These are phyloP conservation scores for Hypoxylon sp. DNA, from an alignment of 2,329 filamentous ascomycete species.

Conservation along the genomic window DNA sequence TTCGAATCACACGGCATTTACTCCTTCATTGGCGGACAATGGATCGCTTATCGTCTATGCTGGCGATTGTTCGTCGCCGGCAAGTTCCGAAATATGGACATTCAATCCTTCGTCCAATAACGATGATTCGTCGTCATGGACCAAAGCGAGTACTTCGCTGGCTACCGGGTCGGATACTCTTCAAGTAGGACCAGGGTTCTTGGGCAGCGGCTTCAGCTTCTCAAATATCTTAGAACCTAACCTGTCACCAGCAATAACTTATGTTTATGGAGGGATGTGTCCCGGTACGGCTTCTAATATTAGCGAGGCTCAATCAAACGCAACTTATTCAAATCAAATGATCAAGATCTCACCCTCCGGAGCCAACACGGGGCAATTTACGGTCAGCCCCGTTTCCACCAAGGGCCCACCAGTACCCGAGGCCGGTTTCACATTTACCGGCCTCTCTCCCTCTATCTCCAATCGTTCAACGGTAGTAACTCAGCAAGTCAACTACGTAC, in stretches of 20 bases:
- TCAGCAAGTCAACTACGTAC: conserved; percentile 82
- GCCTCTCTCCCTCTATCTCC: conserved; percentile 77
- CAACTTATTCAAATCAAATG: conserved; percentile 87
- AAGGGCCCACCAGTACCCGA: conserved; percentile 80
- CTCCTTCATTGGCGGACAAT: conserved; percentile 75
- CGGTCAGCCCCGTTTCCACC: conserved; percentile 58
- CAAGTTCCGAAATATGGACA: conserved; percentile 75
- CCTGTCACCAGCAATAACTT: conserved; percentile 71
- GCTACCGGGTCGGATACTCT: conserved; percentile 44
- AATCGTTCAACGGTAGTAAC: conserved; percentile 76
- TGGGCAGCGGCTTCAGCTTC: conserved; percentile 75
- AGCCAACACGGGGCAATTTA: conserved; percentile 54
- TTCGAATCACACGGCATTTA: conserved; percentile 70
- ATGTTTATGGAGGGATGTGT: conserved; percentile 94
- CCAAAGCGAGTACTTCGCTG: conserved; percentile 52
- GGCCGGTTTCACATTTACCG: conserved; percentile 88
- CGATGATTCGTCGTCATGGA: conserved; percentile 60
- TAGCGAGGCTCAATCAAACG: conserved; percentile 74
- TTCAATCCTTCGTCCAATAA: conserved; percentile 67
- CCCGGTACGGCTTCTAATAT: conserved; percentile 64
- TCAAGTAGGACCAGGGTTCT: conserved; percentile 64
- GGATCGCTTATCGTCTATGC: conserved; percentile 81
- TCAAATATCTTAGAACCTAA: conserved; percentile 71
- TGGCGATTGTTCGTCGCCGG: conserved; percentile 76
- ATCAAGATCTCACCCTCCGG: conserved; percentile 71